Conservation (phyloP, 2,329 filamentous ascomycete species). For the Atkinsonella hypoxylon region DNA sequence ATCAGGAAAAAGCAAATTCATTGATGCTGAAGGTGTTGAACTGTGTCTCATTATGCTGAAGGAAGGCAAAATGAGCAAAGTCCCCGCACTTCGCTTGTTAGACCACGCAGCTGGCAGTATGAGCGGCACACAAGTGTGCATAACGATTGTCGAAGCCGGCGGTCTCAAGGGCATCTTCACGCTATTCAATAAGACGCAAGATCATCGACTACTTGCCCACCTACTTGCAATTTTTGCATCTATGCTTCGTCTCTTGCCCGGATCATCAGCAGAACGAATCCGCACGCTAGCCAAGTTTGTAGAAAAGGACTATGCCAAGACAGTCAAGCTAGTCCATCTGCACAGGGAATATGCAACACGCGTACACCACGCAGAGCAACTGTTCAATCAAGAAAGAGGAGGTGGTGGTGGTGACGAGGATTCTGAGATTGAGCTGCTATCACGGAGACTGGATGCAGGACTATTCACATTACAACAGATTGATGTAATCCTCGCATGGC, state of each 20-base stretch:
- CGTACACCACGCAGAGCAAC: constrained; percentile 47
- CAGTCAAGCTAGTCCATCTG: constrained; percentile 57
- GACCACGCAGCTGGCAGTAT: constrained; percentile 59
- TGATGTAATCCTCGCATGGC: constrained; percentile 80
- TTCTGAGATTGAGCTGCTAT: constrained; percentile 59
- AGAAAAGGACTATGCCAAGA: constrained; percentile 87
- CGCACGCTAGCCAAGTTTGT: constrained; percentile 86
- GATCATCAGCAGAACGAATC: constrained; percentile 66
- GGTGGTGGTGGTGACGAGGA: constrained; percentile 28
- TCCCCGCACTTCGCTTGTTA: constrained; percentile 64
- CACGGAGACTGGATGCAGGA: constrained; percentile 68
- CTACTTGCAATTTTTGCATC: constrained; percentile 75
- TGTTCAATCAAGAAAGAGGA: constrained; percentile 19
- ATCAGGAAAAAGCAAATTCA: constrained; percentile 65
- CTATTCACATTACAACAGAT: constrained; percentile 73
- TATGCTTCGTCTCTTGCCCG: constrained; percentile 67
- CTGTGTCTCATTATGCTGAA: constrained; percentile 84
- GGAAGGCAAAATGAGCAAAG: constrained; percentile 74
- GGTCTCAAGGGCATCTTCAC: constrained; percentile 79
- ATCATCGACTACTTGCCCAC: constrained; percentile 63
- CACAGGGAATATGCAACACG: constrained; percentile 55
- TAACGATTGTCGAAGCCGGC: constrained; percentile 66
- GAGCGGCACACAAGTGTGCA: constrained; percentile 51
- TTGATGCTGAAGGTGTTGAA: constrained; percentile 86
- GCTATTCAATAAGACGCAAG: constrained; percentile 71